Base-by-base conservation (phyloP, 2,329 filamentous ascomycete genomes). In the Ophiostoma perfectum region DNA sequence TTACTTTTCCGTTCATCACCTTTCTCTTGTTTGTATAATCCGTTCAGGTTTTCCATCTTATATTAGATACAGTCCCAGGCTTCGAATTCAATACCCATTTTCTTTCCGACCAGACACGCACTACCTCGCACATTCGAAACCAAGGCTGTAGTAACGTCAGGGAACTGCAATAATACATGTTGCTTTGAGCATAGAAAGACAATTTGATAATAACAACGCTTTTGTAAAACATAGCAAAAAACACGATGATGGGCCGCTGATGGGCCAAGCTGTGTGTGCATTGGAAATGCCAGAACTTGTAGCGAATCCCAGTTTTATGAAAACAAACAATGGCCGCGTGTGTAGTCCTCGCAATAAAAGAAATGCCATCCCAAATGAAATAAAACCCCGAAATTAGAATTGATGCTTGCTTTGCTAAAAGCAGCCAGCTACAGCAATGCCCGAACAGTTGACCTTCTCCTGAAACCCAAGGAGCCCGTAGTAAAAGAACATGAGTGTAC, bases 21-120 rank as follows among this genome's bases (percentile, higher is more conserved):
- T 14, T 38, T 39, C 36, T n/a, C n/a, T 16, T 62, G 39, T 12
- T 42, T 42, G 60, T 27, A 42, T 66, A 41, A 14, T 41, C 38
- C 60, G n/a, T 55, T 58, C 58, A n/a, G 49, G 27, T 27, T 27
- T 49, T 39, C 16, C 9, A 52, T 65, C n/a, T 12, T 44, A 12
- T 65, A 27, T 36, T 42, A 38, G 12, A 8, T 63, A 42, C 38
- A n/a, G 36, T 27, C 16, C 62, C 64, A 45, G 14, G 5, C 44
- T 49, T n/a, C 8, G 4, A n/a, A 6, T 60, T 60, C 55, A 60
- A 60, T 60, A 60, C 55, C 55, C 55, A 27, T 16, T 55, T 60
- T 39, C 42, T 44, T 44, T 16, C 38, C 55, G 11, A 66, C 39
- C 41, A 62, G 27, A 27, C 27, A 27, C 27, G 27, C 27, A 27